Evolutionary conservation across 2,329 filamentous ascomycete genomes (phyloP).

Genomic region (Corinectria fuckeliana): DNA sequence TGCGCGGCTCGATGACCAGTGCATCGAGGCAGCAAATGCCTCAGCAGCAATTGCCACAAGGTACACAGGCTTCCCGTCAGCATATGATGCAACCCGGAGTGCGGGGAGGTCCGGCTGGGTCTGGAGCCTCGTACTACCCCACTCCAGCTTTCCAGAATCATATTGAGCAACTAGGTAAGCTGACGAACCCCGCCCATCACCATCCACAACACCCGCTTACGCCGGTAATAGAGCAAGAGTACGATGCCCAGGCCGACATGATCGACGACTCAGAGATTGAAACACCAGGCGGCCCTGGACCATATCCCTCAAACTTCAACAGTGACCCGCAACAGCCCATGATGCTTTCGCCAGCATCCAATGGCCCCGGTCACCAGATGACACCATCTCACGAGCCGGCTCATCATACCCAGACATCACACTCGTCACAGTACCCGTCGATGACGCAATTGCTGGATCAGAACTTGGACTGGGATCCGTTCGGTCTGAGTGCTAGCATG

Average conservation of each 20-base stretch:
- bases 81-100: constrained; percentile 47
- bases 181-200: constrained; percentile 50
- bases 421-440: constrained; percentile 60
- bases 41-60: constrained; percentile 34
- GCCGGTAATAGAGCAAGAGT: constrained; percentile 88
- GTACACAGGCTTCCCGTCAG: constrained; percentile 36
- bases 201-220: constrained; percentile 71
- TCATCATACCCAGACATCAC: constrained; percentile 42
- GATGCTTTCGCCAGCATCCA: constrained; percentile 50
- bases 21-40: constrained; percentile 43
- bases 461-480: constrained; percentile 90
- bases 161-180: constrained; percentile 94
- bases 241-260: constrained; percentile 88
- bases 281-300: constrained; percentile 67
- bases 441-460: constrained; percentile 74
- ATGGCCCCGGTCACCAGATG: constrained; percentile 46
- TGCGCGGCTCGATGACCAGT: constrained; percentile 48
- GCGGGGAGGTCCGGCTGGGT: constrained; percentile 47
- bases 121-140: constrained; percentile 71
- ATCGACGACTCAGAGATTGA: constrained; percentile 82
- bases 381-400: constrained; percentile 45
- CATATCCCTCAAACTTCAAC: constrained; percentile 67
- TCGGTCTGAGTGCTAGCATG: constrained; percentile 93
- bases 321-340: constrained; percentile 50
- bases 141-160: constrained; percentile 88